phyloP scores from a whole-genome alignment of 2,329 filamentous ascomycete genomes.

The Aspergillus uvarum region DNA sequence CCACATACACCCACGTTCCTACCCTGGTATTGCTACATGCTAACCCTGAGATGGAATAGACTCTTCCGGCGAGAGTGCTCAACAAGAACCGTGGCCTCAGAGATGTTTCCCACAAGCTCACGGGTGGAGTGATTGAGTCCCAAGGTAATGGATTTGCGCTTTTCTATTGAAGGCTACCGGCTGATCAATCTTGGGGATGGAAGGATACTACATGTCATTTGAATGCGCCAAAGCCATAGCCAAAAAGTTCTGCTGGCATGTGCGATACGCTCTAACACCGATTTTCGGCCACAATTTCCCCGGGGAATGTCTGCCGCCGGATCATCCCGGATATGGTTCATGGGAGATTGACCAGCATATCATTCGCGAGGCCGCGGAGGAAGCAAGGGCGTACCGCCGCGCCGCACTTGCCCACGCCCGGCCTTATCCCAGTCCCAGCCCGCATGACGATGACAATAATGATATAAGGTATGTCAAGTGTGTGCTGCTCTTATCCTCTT shows the following conservation, averaged over 20 bases:
- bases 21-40: background rate
- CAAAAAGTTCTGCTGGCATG: conserved; percentile 81
- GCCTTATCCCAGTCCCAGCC: background rate
- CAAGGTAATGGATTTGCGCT: conserved; percentile 64
- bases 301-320: conserved; percentile 64
- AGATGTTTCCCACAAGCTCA: conserved; percentile 92
- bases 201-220: conserved; percentile 97
- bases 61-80: conserved; percentile 80
- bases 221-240: conserved; percentile 82
- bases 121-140: conserved; percentile 76
- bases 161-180: background rate
- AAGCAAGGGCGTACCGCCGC: conserved; percentile 33
- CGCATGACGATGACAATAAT: background rate
- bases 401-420: conserved; percentile 26
- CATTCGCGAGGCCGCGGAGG: conserved; percentile 52
- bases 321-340: conserved; percentile 62
- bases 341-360: conserved; percentile 65
- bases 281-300: conserved; percentile 86
- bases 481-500: no score
- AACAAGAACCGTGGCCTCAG: conserved; percentile 75
- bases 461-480: background rate
- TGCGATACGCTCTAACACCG: conserved; percentile 82
- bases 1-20: conserved; percentile 18
- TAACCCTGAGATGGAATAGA: conserved; percentile 54
- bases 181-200: background rate